A percentile compares a stretch with the other conserved stretches of the same genome.
phyloP scores from a whole-genome alignment of 176 grass and related monocot species.

The Aegilops umbellulata region DNA sequence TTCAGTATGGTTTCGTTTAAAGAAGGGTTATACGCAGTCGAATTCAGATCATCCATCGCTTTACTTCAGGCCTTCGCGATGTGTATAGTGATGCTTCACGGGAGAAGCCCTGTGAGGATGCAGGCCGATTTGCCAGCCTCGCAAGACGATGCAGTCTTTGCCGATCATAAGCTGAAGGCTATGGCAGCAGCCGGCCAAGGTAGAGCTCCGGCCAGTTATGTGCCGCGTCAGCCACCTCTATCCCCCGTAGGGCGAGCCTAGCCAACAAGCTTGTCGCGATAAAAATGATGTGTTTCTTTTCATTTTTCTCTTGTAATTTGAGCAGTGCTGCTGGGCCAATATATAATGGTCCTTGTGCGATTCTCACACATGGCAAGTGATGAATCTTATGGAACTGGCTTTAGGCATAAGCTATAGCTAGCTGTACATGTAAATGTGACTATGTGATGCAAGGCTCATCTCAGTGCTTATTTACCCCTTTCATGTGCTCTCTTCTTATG shows the following conservation, averaged over 20 bases:
- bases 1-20: conserved; percentile 80
- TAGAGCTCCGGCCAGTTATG: conserved; percentile 55
- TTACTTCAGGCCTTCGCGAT: conserved; percentile 82
- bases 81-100: conserved; percentile 77
- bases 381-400: conserved; percentile 24
- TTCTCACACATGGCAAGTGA: conserved; percentile 24
- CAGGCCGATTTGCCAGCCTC: conserved; percentile 25
- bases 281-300: conserved; percentile 24
- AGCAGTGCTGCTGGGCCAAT: conserved; percentile 21
- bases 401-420: conserved; percentile 26
- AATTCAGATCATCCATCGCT: conserved; percentile 69
- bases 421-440: conserved; percentile 42
- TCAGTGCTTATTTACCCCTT: conserved; percentile 30
- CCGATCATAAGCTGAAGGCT: conserved; percentile 37
- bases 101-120: conserved; percentile 29
- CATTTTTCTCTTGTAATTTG: not conserved
- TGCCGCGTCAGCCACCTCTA: conserved; percentile 65
- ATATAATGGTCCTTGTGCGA: conserved; percentile 34
- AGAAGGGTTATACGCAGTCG: conserved; percentile 75
- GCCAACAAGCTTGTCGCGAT: not conserved
- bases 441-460: conserved; percentile 52
- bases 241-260: conserved; percentile 88
- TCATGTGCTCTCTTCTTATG: not conserved
- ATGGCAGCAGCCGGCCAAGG: conserved; percentile 31
- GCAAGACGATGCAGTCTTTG: conserved; percentile 38